Conservation (phyloP, 1,139 yeast species). For the Citeromyces siamensis region DNA sequence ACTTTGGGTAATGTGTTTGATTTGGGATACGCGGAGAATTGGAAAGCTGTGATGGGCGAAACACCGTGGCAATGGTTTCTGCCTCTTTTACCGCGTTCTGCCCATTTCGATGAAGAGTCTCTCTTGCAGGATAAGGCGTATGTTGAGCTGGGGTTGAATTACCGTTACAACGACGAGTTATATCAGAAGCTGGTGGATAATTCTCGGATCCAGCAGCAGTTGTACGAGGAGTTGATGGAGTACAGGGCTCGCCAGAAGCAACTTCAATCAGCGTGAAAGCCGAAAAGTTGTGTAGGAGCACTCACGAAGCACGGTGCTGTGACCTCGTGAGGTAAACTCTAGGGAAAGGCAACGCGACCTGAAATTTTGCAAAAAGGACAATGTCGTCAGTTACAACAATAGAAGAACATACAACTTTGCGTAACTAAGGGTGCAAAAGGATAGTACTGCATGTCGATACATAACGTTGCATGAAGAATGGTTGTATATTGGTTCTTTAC, state of each 20-base stretch:
- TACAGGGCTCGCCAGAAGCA: slow-evolving; percentile 12
- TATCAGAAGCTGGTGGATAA: slow-evolving; percentile 28
- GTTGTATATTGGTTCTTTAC: no score
- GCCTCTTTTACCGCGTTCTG: slow-evolving; percentile 31
- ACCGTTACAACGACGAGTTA: slow-evolving; percentile 29
- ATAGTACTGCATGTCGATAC: no score
- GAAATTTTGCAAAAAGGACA: no score
- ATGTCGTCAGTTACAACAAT: no score
- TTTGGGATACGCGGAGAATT: slow-evolving; percentile 50
- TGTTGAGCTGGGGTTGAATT: slow-evolving; percentile 37
- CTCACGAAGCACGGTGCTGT: no score
- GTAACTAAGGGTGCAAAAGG: no score
- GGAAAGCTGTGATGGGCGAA: slow-evolving; percentile 65
- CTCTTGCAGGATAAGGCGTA: no score
- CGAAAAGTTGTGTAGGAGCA: no score
- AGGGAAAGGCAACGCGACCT: no score
- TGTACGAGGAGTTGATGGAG: slow-evolving; percentile 28
- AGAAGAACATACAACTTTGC: no score
- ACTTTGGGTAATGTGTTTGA: slow-evolving; percentile 60
- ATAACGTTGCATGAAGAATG: no score
- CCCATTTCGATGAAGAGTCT: slow-evolving; percentile 9
- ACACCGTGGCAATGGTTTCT: slow-evolving; percentile 55
- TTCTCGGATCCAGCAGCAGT: slow-evolving; percentile 31
- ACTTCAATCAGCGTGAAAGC: slow-evolving; percentile 12
- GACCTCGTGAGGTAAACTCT: no score